Evolutionary conservation across 352 stramenopile genomes (phyloP), one percentile per base, ranked within the genome.

Genomic region (Globisporangium middletonii): DNA sequence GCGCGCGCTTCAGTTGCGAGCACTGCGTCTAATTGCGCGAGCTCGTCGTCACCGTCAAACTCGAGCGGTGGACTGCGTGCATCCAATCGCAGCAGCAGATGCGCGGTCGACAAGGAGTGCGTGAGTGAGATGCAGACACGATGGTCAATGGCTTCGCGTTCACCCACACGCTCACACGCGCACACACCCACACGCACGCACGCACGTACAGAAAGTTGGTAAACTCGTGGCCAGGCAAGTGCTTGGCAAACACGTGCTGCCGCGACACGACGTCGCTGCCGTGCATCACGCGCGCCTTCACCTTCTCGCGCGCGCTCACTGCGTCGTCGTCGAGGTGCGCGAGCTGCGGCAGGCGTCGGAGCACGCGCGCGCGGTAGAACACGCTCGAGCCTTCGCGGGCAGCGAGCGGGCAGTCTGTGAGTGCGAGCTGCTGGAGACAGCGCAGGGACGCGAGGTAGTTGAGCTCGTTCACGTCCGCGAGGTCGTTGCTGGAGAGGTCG

Each of bases 241-340:
- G 73, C 48, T 73, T 81, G 19, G 73, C 63, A 12, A 87, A 80
- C 53, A 88, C 72, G 19, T 69, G 59, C n/a, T 72, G 71, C n/a
- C 82, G 74, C 6, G 77, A 71, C 33, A 59, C 66, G 7, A 83
- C 59, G 49, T 92, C 82, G 60, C 73, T 77, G 44, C 82, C 82
- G 58, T 92, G 82, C 75, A 92, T 86, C 18, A 69, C 78, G 13
- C 83, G 66, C 23, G 79, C 78, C 58, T 92, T 92, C 56, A 89
- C 71, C 61, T 89, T 89, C 54, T 90, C 79, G 52, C 81, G 86
- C 16, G 74, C 72, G 1, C 74, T 83, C n/a, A 82, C 71, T 6
- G 63, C 51, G 48, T 89, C 67, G 4, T 64, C 60, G 49, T 90
- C 79, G 44, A 92, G 60, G 27, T 71, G 61, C 8, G 70, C 51